Percentiles rank a stretch among this genome's conserved stretches.
Evolutionary conservation across 116 monocot species (phyloP).

Genomic region (Zostera marina): DNA sequence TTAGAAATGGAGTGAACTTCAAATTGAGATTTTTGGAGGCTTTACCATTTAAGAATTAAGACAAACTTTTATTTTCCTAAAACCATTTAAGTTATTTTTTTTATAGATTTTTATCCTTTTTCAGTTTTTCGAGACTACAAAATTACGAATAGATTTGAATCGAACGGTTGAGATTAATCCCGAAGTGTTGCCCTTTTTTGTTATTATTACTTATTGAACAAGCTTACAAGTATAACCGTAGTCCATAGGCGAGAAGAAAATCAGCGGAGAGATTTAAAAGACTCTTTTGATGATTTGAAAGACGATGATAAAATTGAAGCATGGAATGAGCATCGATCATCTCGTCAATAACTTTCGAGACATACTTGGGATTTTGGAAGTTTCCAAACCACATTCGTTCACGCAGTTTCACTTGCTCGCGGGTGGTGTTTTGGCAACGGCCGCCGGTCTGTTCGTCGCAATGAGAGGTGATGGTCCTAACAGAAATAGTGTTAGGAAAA

Average conservation of each 20-base stretch:
- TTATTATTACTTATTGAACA: too few species aligned
- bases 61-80: too few species aligned
- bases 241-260: too few species aligned
- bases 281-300: too few species aligned
- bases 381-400: slow-evolving; percentile 1
- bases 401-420: slow-evolving; percentile 20
- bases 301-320: not conserved
- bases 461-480: slow-evolving; percentile 4
- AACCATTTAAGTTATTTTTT: too few species aligned
- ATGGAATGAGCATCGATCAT: not conserved
- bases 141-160: not conserved
- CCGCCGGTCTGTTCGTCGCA: slow-evolving; percentile 34
- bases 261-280: too few species aligned
- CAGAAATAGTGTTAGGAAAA: not conserved
- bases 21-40: too few species aligned
- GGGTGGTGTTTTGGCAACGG: slow-evolving; percentile 37
- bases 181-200: not conserved
- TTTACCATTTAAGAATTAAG: too few species aligned
- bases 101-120: too few species aligned
- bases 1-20: slow-evolving; percentile 11
- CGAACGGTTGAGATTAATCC: not conserved
- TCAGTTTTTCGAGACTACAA: too few species aligned
- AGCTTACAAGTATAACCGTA: too few species aligned
- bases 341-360: not conserved
- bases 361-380: not conserved